Base-by-base conservation (phyloP, 768 basidiomycete species). In the Tulasnella sp. region DNA sequence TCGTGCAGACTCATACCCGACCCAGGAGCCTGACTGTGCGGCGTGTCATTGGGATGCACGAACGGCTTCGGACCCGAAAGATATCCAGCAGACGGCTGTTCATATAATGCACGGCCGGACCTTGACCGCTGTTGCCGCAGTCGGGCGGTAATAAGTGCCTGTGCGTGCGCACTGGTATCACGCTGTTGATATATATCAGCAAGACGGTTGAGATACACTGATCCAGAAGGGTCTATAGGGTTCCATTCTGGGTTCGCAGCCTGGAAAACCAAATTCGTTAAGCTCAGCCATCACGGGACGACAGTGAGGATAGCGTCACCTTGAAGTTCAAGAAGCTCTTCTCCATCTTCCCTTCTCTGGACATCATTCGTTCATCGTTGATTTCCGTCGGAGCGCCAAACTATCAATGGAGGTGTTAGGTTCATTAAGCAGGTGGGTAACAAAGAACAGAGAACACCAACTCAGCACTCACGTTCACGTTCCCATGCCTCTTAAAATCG, bases 311-410 rank as follows among this genome's bases (percentile, higher is more conserved):
- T n/a, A n/a, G n/a, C n/a, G n/a, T n/a, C 44, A 81, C 84, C 73
- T 93, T 94, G 77, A 96, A 96, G 67, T 87, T 90, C 30, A 94
- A 74, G 73, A 96, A 89, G 70, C 87, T 90, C 74, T 98, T 96
- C 76, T 99, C 96, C 93, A 99, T 97, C 78, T 99, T 99, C 34
- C 90, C 90, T 64, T 94, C 87, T 62, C 87, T 88, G 3, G 87
- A 89, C 66, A 87, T 76, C 76, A 87, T 84, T 60, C 81, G 81
- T 65, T 82, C 82, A 63, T 91, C 86, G 11, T 76, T 73, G 7
- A 77, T 79, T 41, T 75, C 72, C 2, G 80, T 76, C 0, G 90
- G 89, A 10, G 89, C 92, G n/a, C 91, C 91, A 65, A 90, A 92
- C 86, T 90, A 53, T 17, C 7, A 17, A 43, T 25, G n/a, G 22